Conservation (phyloP, 2,329 filamentous ascomycete genomes). For the Talaromyces atroroseus region DNA sequence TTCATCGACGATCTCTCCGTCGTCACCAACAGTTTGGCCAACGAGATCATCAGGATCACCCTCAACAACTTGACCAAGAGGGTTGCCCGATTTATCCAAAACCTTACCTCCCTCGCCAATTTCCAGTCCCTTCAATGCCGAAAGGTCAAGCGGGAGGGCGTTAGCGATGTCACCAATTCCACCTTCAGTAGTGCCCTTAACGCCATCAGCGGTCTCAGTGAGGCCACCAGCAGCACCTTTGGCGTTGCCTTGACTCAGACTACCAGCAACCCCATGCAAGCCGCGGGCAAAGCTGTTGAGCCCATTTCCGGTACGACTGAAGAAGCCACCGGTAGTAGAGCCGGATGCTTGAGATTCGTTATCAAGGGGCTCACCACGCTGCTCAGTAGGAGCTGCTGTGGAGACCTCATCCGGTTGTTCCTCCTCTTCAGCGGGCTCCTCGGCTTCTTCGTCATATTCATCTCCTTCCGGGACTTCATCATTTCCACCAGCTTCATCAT, state of each 20-base stretch:
- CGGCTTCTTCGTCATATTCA: neutral
- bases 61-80: conserved; percentile 28
- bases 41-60: conserved; percentile 31
- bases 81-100: conserved; percentile 33
- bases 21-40: conserved; percentile 29
- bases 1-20: conserved; percentile 34
- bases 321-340: conserved; percentile 19
- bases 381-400: neutral
- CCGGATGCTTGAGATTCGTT: conserved; percentile 24
- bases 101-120: conserved; percentile 49
- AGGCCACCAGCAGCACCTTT: conserved; percentile 13
- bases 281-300: conserved; percentile 18
- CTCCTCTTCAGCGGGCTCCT: conserved; percentile 1
- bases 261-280: conserved; percentile 8
- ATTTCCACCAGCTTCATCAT: neutral
- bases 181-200: conserved; percentile 19
- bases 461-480: neutral
- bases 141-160: conserved; percentile 21
- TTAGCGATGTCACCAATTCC: conserved; percentile 13
- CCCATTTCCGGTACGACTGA: conserved; percentile 15
- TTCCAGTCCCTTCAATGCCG: conserved; percentile 30
- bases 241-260: conserved; percentile 17
- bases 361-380: conserved; percentile 3
- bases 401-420: neutral
- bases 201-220: conserved; percentile 11